Base-by-base conservation (phyloP, 2,329 filamentous ascomycete genomes). In the Neopestalotiopsis sp. region DNA sequence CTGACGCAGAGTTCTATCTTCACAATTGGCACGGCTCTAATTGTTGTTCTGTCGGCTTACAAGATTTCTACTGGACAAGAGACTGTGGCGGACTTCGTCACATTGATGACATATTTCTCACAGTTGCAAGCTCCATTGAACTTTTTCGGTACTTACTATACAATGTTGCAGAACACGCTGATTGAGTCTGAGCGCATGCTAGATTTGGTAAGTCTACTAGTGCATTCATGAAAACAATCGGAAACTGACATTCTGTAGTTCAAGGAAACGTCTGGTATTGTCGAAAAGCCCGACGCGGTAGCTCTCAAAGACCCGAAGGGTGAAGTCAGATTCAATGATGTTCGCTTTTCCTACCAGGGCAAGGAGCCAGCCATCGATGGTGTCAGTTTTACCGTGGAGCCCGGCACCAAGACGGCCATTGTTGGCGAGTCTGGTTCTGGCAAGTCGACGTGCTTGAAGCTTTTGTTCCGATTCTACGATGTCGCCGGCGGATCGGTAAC, bases 1-100 rank as follows among this genome's bases (percentile, higher is more conserved):
- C 85, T 89, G 12, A 86, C 86, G 0, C 89, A 91, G 71, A 90
- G 88, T 76, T 84, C 89, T 66, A 85, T 90, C n/a, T 90, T 91
- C 73, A 89, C 88, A 74, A 72, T 89, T 3, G 89, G 88, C 10
- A 83, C 90, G 4, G 85, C 89, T 17, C 77, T 90, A n/a, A 86
- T 88, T 1, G 89, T 89, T 70, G 88, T 86, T 70, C 86, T 91
- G 38, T 88, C 88, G 3, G 88, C 88, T 1, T 90, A 89, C 75
- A 88, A 90, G 74, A 88, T 91, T 61, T 88, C 87, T 0, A 84
- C 82, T 5, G 84, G 84, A 10, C 78, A 86, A 70, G 83, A 86
- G 68, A 81, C 80, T 3, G 87, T 90, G 17, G 85, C 87, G 68
- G 83, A 86, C 64, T 91, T 91, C 68, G 87, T 81, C 61, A 78